Evolutionary conservation across 768 basidiomycete species (phyloP), one percentile per base, ranked within the genome.

Genomic region (Amanita fuliginea): DNA sequence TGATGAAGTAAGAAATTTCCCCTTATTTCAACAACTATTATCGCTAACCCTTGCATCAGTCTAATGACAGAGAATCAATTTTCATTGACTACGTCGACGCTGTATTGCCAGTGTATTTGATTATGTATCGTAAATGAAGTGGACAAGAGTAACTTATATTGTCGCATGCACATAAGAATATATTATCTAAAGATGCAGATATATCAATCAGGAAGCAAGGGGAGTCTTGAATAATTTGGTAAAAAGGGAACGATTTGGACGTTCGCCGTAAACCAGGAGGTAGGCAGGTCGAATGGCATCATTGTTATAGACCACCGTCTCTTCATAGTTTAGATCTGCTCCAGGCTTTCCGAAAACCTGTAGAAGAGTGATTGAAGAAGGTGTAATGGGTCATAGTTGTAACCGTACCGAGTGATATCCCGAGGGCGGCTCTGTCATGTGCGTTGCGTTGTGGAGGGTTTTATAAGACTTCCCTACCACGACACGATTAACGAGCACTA

Each of bases 241-340:
- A 19, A 75, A 54, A 11, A 69, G 53, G 28, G 63, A 51, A 22
- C 62, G 64, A 7, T 55, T 49, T 35, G 66, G 60, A 30, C 53
- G 52, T 28, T 69, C 61, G 14, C 75, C 78, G 55, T 83, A 84
- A 16, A 82, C 73, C n/a, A 84, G 61, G 49, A 83, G 66, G 62
- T 75, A 84, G 0, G 78, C 78, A 14, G 82, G 82, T 6, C 80
- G 74, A 55, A 82, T 75, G 24, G 81, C 80, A 54, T 82, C 80
- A 56, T 82, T 81, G 39, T 67, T 57, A 55, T 83, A 83, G 11
- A 81, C 79, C 6, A 83, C 79, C 3, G 78, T 82, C 60, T 83
- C 82, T 60, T 78, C 79, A 51, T 81, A 83, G 57, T 83, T 83
- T 43, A 83, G 63, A 57, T 80, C 78, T 34, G 62, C 64, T 1